Conservation (phyloP, 176 grass and related monocot genomes). For the Elaeis guineensis region DNA sequence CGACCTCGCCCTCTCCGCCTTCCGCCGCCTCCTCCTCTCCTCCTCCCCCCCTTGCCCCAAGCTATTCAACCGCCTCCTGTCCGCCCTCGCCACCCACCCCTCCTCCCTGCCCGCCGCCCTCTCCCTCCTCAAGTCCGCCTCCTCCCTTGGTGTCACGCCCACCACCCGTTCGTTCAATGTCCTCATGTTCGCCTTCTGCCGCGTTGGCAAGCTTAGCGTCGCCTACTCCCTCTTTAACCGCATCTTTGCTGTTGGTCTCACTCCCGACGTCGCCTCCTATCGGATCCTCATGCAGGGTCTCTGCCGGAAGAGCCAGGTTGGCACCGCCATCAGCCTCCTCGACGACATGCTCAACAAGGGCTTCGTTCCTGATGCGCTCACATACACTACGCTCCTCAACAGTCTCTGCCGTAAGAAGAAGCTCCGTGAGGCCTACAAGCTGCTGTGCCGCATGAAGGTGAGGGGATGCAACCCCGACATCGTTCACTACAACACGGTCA, state of each 20-base stretch:
- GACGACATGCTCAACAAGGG: conserved; percentile 81
- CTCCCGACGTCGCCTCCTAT: conserved; percentile 52
- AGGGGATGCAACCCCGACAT: conserved; percentile 58
- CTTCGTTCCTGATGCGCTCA: conserved; percentile 42
- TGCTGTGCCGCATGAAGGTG: conserved; percentile 71
- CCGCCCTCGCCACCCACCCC: conserved; percentile 37
- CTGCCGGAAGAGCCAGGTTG: conserved; percentile 56
- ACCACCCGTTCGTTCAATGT: conserved; percentile 60
- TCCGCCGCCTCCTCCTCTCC: conserved; percentile 33
- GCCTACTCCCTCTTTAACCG: conserved; percentile 59
- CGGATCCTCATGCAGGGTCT: conserved; percentile 46
- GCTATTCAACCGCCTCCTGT: conserved; percentile 16
- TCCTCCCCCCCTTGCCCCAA: conserved; percentile 21
- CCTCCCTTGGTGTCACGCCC: conserved; percentile 24
- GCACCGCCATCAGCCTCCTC: conserved; percentile 43
- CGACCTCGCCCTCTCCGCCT: conserved; percentile 28
- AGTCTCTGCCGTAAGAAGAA: conserved; percentile 67
- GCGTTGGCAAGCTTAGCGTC: conserved; percentile 39
- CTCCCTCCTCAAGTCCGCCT: conserved; percentile 30
- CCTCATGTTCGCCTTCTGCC: conserved; percentile 58
- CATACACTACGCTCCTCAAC: conserved; percentile 57
- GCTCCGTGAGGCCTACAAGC: conserved; percentile 57
- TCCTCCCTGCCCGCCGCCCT: conserved; percentile 44
- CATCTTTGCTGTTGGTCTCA: conserved; percentile 35
- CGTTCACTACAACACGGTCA: conserved; percentile 70